A percentile compares a stretch with the other conserved stretches of the same genome.
Conservation (phyloP, 2,329 filamentous ascomycete genomes). For the Graphilbum ipis-grandicollis region DNA sequence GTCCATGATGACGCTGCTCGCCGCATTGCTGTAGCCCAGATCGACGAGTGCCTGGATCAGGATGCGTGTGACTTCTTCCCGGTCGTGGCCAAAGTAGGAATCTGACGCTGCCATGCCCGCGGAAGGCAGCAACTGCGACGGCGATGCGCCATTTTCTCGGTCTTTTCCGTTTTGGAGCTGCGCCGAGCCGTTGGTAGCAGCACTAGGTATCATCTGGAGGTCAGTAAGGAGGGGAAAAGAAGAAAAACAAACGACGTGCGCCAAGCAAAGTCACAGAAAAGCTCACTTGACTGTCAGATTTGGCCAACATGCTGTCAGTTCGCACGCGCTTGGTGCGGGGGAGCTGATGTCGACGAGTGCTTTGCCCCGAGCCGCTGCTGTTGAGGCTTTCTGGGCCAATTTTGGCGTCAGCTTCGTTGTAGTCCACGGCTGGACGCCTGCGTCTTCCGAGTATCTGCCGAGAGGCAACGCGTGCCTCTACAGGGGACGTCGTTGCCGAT, state of each 20-base stretch:
- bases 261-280: no score
- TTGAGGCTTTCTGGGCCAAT: not conserved
- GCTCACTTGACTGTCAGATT: constrained; percentile 2
- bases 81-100: constrained; percentile 66
- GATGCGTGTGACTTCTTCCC: constrained; percentile 84
- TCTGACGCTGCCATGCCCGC: constrained; percentile 1
- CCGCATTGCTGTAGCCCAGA: constrained; percentile 69
- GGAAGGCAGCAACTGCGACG: no score
- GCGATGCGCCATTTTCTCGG: not conserved
- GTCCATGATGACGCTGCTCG: constrained; percentile 55
- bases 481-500: not conserved
- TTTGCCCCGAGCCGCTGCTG: not conserved
- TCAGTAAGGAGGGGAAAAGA: not conserved
- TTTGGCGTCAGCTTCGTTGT: not conserved
- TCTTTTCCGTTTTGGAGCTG: constrained; percentile 14
- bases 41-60: constrained; percentile 82
- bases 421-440: constrained; percentile 25
- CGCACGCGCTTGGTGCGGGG: constrained; percentile 5
- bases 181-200: constrained; percentile 36
- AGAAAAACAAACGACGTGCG: no score
- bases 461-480: not conserved
- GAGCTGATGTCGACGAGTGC: not conserved
- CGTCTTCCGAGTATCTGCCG: constrained; percentile 36
- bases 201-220: no score
- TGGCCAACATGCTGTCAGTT: constrained; percentile 5